Evolutionary conservation across 768 basidiomycete genomes (phyloP).

Genomic region (Cystoderma amianthinum): DNA sequence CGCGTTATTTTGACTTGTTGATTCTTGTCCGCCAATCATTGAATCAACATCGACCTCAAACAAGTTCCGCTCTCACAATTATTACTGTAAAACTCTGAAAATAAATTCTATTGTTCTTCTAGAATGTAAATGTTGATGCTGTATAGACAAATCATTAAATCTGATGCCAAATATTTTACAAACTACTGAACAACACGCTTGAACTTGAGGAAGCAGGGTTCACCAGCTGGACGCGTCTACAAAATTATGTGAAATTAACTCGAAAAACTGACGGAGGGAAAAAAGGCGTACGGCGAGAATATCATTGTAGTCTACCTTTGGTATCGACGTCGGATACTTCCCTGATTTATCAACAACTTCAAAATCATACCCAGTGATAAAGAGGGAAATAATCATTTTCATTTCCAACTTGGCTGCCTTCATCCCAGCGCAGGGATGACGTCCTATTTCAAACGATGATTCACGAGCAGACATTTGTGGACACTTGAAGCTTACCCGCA

Average conservation of each 20-base stretch:
- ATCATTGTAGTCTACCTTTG: conserved; percentile 23
- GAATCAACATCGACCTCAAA: too few relatives aligned
- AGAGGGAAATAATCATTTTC: conserved; percentile 25
- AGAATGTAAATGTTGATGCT: too few relatives aligned
- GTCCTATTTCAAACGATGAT: conserved; percentile 16
- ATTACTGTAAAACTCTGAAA: too few relatives aligned
- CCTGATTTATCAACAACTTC: conserved; percentile 23
- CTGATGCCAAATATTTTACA: too few relatives aligned
- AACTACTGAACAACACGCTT: conserved; percentile 13
- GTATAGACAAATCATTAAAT: too few relatives aligned
- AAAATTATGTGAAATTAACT: neutral
- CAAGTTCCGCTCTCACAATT: too few relatives aligned
- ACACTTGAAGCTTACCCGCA: conserved; percentile 17
- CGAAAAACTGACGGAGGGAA: neutral
- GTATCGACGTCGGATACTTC: conserved; percentile 12
- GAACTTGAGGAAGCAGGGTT: conserved; percentile 15
- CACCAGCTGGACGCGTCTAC: conserved; percentile 15
- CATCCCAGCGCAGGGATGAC: conserved; percentile 32
- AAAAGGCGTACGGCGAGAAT: conserved; percentile 19
- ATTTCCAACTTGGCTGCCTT: conserved; percentile 30
- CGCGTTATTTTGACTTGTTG: too few relatives aligned
- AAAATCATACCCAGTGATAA: conserved; percentile 25
- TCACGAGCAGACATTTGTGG: neutral
- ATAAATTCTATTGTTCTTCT: too few relatives aligned
- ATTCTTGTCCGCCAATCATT: too few relatives aligned